A percentile compares a stretch with the other conserved stretches of the same genome.
phyloP scores from a whole-genome alignment of 768 basidiomycete genomes.

The Coprinellus aureogranulatus region DNA sequence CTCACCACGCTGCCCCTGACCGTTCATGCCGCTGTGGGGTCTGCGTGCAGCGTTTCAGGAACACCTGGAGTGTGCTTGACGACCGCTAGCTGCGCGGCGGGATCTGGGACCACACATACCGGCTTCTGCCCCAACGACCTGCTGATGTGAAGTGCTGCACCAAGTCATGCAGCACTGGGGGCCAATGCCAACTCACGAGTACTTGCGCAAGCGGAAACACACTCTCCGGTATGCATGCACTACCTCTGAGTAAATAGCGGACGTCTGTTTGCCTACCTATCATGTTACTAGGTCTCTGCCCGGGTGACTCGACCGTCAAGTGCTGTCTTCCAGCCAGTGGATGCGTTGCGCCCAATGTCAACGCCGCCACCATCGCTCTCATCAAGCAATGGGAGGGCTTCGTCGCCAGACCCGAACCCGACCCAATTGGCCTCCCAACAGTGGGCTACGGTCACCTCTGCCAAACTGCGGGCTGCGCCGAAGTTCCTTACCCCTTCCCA shows the following conservation, averaged over 20 bases:
- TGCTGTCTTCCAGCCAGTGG: conserved; percentile 22
- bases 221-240: conserved; percentile 19
- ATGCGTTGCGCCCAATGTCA: conserved; percentile 21
- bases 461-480: conserved; percentile 25
- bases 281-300: conserved; percentile 27
- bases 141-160: conserved; percentile 25
- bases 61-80: conserved; percentile 25
- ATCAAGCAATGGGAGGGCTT: conserved; percentile 36
- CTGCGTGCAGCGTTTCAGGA: conserved; percentile 20
- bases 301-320: conserved; percentile 24
- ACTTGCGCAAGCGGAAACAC: conserved; percentile 22
- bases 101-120: conserved; percentile 19
- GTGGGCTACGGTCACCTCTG: conserved; percentile 37
- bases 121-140: conserved; percentile 29
- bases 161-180: conserved; percentile 25
- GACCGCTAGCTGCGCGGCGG: conserved; percentile 21
- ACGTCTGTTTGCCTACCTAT: background rate
- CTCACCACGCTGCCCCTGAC: background rate
- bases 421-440: conserved; percentile 35
- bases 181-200: conserved; percentile 24
- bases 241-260: background rate
- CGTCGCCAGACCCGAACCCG: conserved; percentile 30
- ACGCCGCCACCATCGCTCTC: conserved; percentile 26
- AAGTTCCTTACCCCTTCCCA: conserved; percentile 34
- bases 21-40: conserved; percentile 19